Base-by-base conservation (phyloP, 441 rosid genomes). In the Monsonia emarginata region DNA sequence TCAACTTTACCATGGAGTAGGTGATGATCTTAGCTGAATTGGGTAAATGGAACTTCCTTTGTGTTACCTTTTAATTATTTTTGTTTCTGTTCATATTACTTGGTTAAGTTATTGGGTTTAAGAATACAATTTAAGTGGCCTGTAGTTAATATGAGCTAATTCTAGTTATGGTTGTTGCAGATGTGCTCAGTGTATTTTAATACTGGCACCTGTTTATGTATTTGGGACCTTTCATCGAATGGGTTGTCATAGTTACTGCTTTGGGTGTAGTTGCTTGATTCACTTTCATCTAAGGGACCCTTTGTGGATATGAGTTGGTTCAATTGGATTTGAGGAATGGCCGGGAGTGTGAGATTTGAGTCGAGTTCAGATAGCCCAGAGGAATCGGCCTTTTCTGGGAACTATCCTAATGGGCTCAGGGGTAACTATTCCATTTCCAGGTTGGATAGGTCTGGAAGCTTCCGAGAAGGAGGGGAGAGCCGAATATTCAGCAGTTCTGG, bases 391-490 rank as follows among this genome's bases (percentile, higher is more conserved):
- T 76, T 80, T 69, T 18, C 77, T 3, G 83, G 83, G 63, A 78
- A 18, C 77, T 76, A 74, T 72, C 31, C 75, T 24, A 83, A 83
- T 79, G 87, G 84, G 65, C 83, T 74, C 70, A 78, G 79, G 68
- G 81, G 81, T 27, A 80, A 42, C 64, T 78, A 76, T 63, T 61
- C 76, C 32, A 52, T 60, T 63, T 72, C 79, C 36, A 75, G 70
- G 69, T 63, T 85, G 72, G 87, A 79, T 69, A 79, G 87, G 76
- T 78, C 87, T 63, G 82, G 86, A 72, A 81, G 87, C 75, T 81
- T 81, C 64, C 75, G 81, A 48, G 88, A 82, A 67, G 74, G 82
- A 16, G 60, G 73, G 22, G 83, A 81, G 65, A 74, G 66, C 67
- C 69, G 85, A 68, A 52, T 67, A 16, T 78, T 76, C 62, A 72